Base-by-base conservation (phyloP, 306 rosid species). In the Sesbania bispinosa region DNA sequence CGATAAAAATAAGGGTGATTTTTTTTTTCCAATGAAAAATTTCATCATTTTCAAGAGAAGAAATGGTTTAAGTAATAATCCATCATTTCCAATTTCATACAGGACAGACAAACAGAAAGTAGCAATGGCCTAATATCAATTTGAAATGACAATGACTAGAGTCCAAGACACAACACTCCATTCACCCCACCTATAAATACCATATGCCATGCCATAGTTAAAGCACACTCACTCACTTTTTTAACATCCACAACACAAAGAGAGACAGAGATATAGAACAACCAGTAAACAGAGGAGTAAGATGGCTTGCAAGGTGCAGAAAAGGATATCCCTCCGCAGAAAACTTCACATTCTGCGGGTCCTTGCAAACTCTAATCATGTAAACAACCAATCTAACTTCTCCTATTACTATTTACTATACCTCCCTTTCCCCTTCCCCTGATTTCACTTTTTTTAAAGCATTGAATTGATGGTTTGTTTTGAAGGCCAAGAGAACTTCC, bases 241-340 rank as follows among this genome's bases (percentile, higher is more conserved):
- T 62, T 7, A 64, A 50, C 81, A 76, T 52, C 73, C 71, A 62
- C 82, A 39, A 69, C 39, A 64, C 47, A 77, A 55, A 41, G 30
- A 42, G 23, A 62, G n/a, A 46, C 26, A 42, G 10, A 52, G 18
- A 57, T 75, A n/a, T n/a, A n/a, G n/a, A n/a, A n/a, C n/a, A 55
- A 50, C 32, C 42, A 7, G 10, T 57, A 60, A 29, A 50, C 18
- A 50, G 57, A 76, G 72, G 32, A 67, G n/a, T n/a, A n/a, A n/a
- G 11, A 86, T 93, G 97, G 88, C 81, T 83, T 83, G 80, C 67
- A 77, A 79, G 54, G 55, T 79, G 55, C 85, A 74, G 53, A 88
- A 79, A 81, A 90, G 86, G 81, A 60, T 82, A 33, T 45, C 82
- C 47, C 43, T 83, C 42, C 91, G 90, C 74, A 82, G 88, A 81